These are phyloP conservation scores for Metschnikowia proteae DNA, from an alignment of 805 yeast species.

Conservation along the genomic window DNA sequence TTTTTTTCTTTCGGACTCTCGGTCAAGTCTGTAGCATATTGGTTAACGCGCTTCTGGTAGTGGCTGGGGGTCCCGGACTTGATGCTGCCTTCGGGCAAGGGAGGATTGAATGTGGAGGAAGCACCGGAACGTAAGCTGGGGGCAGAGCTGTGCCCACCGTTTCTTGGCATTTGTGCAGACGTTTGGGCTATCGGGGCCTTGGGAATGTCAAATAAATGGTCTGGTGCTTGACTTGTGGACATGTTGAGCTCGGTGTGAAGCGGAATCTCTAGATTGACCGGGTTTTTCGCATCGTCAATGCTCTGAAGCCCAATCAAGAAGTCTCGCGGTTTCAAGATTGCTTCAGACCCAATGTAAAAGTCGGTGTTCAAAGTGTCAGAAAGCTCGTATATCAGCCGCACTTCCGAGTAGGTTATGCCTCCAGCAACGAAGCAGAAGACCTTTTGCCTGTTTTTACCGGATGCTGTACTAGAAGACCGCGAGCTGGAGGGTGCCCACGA, in stretches of 20 bases:
- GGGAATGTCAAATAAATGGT: conserved; percentile 15
- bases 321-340: conserved; percentile 49
- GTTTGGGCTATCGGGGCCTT: conserved; percentile 5
- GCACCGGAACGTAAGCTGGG: neutral
- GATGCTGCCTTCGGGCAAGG: conserved; percentile 5
- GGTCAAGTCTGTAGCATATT: conserved; percentile 13
- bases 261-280: conserved; percentile 41
- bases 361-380: conserved; percentile 62
- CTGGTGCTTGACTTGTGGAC: conserved; percentile 16
- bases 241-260: conserved; percentile 12
- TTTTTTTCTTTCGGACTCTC: conserved; percentile 17
- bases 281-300: conserved; percentile 32
- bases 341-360: conserved; percentile 41
- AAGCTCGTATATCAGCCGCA: conserved; percentile 70
- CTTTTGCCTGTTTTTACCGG: conserved; percentile 47
- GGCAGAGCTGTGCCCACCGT: neutral
- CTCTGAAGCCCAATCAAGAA: conserved; percentile 42
- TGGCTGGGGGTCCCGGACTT: conserved; percentile 9
- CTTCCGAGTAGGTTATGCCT: conserved; percentile 81
- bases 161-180: neutral
- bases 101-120: conserved; percentile 8
- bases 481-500: conserved; percentile 19
- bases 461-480: conserved; percentile 15
- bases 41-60: conserved; percentile 14
- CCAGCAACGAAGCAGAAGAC: conserved; percentile 83